Conservation (phyloP, 306 rosid genomes). For the Canavalia ensiformis region DNA sequence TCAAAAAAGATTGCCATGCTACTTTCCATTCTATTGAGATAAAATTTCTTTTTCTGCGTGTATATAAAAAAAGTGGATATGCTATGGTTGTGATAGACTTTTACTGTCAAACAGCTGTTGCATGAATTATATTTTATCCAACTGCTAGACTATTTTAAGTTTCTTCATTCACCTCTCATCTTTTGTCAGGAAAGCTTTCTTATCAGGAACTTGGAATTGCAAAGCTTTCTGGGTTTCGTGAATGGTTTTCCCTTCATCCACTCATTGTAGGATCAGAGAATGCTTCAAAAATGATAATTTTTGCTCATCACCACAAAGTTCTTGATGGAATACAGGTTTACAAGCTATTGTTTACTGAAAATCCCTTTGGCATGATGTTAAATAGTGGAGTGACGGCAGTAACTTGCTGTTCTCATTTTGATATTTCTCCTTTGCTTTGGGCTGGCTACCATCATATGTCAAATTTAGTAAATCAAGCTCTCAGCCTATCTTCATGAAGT, state of each 20-base stretch:
- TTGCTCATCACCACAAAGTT: constrained; percentile 95
- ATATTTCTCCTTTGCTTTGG: constrained; percentile 12
- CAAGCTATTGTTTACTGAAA: constrained; percentile 40
- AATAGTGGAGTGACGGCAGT: constrained; percentile 25
- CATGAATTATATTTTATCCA: constrained; percentile 15
- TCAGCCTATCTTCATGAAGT: constrained; percentile 18
- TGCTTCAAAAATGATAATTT: constrained; percentile 85
- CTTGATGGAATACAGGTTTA: constrained; percentile 91
- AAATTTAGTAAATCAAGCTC: constrained; percentile 29
- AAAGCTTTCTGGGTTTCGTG: constrained; percentile 87
- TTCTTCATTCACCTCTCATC: constrained; percentile 30
- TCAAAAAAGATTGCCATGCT: constrained; percentile 15
- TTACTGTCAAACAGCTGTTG: constrained; percentile 26
- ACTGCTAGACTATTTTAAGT: constrained; percentile 32
- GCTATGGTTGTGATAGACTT: neutral
- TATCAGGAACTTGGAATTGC: constrained; percentile 88
- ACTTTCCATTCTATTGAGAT: constrained; percentile 1
- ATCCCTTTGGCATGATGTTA: constrained; percentile 16
- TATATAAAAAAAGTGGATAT: neutral
- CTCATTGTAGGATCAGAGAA: constrained; percentile 68
- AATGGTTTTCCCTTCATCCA: constrained; percentile 94
- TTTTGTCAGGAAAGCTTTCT: constrained; percentile 68
- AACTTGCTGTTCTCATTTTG: constrained; percentile 12
- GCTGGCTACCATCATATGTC: constrained; percentile 13
- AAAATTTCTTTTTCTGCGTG: neutral